Percentiles rank a stretch among this genome's conserved stretches.
These are phyloP conservation scores for Candida sphagnicola DNA, from an alignment of 805 yeast genomes.

Conservation along the genomic window DNA sequence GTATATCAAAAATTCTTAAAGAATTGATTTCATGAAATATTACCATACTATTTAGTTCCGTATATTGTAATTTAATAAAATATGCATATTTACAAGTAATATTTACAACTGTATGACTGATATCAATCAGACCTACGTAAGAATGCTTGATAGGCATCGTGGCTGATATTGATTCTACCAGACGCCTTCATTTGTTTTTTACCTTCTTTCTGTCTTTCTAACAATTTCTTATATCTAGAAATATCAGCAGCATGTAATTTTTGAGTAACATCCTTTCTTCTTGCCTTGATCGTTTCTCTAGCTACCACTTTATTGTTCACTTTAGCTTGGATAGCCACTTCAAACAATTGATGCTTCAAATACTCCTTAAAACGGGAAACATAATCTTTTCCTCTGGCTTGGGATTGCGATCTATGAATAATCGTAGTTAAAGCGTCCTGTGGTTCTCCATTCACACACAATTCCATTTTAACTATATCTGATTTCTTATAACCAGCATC, in stretches of 20 bases:
- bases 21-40: slow-evolving; percentile 7
- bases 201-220: slow-evolving; percentile 90
- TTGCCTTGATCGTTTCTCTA: slow-evolving; percentile 89
- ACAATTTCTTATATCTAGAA: slow-evolving; percentile 80
- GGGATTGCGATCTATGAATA: slow-evolving; percentile 78
- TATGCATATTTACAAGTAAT: slow-evolving; percentile 7
- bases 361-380: slow-evolving; percentile 79
- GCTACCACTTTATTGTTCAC: slow-evolving; percentile 80
- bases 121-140: slow-evolving; percentile 36
- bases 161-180: slow-evolving; percentile 74
- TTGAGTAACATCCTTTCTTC: slow-evolving; percentile 92
- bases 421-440: slow-evolving; percentile 92
- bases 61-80: too few species aligned
- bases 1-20: slow-evolving; percentile 78
- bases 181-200: slow-evolving; percentile 77
- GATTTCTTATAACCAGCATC: slow-evolving; percentile 83
- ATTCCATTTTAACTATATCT: slow-evolving; percentile 81
- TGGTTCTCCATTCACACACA: slow-evolving; percentile 82
- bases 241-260: slow-evolving; percentile 92
- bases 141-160: slow-evolving; percentile 88
- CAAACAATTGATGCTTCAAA: slow-evolving; percentile 79
- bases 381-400: slow-evolving; percentile 71
- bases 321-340: slow-evolving; percentile 87
- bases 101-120: slow-evolving; percentile 1
- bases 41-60: not conserved